Conservation (phyloP, 1,284 basidiomycete species). For the Naganishia cerealis region DNA sequence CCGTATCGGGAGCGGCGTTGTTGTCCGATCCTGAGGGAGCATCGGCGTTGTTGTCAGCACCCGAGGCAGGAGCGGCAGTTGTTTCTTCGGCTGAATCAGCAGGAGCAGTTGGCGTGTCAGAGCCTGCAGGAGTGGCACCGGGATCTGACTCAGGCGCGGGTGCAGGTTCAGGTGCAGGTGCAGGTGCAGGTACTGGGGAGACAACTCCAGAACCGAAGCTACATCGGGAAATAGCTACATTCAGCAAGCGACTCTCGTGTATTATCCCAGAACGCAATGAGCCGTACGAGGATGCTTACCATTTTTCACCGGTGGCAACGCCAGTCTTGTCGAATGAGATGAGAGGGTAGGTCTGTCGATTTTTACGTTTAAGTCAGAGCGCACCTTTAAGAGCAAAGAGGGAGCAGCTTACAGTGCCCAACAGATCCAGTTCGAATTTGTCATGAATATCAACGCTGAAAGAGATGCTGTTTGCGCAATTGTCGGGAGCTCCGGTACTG, state of each 20-base stretch:
- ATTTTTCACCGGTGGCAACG: conserved; percentile 3
- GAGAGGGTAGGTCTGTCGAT: conserved; percentile 4
- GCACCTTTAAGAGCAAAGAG: too few relatives aligned
- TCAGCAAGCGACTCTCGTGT: neutral
- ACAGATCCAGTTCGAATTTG: conserved; percentile 17
- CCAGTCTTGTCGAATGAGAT: conserved; percentile 8
- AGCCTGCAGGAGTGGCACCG: too few relatives aligned
- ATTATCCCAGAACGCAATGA: neutral
- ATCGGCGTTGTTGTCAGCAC: too few relatives aligned
- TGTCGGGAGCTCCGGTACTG: neutral
- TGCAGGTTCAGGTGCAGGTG: too few relatives aligned
- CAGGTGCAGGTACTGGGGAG: neutral
- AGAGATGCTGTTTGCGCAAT: conserved; percentile 11
- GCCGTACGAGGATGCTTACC: neutral
- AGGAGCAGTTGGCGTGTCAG: neutral
- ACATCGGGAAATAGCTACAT: neutral
- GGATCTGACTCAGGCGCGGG: too few relatives aligned
- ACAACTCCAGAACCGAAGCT: conserved; percentile 7
- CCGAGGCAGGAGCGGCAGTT: neutral
- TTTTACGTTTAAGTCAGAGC: too few relatives aligned
- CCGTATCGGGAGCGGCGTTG: neutral
- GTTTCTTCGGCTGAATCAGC: neutral
- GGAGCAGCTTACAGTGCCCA: too few relatives aligned
- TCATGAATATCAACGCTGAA: conserved; percentile 20
- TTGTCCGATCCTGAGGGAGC: too few relatives aligned